A percentile compares a stretch with the other conserved stretches of the same genome.
Conservation (phyloP, 768 basidiomycete species). For the Lentinus tigrinus region DNA sequence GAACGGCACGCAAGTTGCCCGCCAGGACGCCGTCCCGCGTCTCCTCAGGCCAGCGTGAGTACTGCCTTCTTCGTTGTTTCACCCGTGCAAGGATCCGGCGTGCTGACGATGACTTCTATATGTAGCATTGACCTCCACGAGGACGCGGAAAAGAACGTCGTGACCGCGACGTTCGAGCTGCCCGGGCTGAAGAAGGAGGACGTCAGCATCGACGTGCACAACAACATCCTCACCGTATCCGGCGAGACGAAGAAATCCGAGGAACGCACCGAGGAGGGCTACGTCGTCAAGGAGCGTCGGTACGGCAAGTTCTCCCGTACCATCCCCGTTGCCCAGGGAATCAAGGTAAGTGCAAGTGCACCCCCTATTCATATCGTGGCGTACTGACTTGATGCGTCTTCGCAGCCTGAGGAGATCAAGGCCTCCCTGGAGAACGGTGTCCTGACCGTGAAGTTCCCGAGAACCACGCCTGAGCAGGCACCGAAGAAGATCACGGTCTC, state of each 20-base stretch:
- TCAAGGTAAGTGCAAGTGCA: slow-evolving; percentile 37
- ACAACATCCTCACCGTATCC: slow-evolving; percentile 46
- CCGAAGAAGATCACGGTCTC: slow-evolving; percentile 42
- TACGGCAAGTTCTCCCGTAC: slow-evolving; percentile 50
- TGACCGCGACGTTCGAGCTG: slow-evolving; percentile 55
- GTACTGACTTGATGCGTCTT: not conserved
- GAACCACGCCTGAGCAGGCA: slow-evolving; percentile 38
- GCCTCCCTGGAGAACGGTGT: slow-evolving; percentile 49
- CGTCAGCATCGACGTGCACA: slow-evolving; percentile 46
- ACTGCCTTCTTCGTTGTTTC: too few species aligned
- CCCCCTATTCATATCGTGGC: not conserved
- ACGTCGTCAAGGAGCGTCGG: slow-evolving; percentile 45
- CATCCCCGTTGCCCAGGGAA: slow-evolving; percentile 46
- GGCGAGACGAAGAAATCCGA: slow-evolving; percentile 38
- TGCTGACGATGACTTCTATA: too few species aligned
- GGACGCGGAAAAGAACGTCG: slow-evolving; percentile 37
- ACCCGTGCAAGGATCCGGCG: too few species aligned
- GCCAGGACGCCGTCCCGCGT: too few species aligned
- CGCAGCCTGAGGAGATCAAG: slow-evolving; percentile 32
- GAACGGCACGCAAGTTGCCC: not conserved
- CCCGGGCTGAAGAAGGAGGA: slow-evolving; percentile 52
- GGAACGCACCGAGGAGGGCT: slow-evolving; percentile 36
- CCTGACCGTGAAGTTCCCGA: slow-evolving; percentile 50
- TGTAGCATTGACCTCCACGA: slow-evolving; percentile 48
- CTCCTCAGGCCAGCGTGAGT: too few species aligned